Percentiles rank a stretch among this genome's conserved stretches.
phyloP scores from a whole-genome alignment of 2,329 filamentous ascomycete species.

The Neocatenulostroma microsporum region DNA sequence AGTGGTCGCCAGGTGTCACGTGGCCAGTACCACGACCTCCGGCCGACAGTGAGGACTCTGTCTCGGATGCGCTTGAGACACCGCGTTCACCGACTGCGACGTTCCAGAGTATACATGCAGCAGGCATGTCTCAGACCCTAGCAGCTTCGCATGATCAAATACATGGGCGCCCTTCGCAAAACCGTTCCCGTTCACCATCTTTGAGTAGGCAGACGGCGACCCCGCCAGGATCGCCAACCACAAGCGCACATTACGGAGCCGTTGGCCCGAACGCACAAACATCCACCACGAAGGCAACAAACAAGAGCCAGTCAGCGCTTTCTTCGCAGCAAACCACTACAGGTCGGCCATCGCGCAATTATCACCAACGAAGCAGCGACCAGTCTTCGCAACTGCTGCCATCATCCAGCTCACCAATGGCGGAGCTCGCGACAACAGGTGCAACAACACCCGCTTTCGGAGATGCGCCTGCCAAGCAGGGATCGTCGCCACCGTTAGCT shows the following conservation, averaged over 20 bases:
- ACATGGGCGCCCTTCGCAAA: too few relatives aligned
- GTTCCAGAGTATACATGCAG: background rate
- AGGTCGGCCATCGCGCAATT: background rate
- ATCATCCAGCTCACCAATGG: constrained; percentile 1
- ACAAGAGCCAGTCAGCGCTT: too few relatives aligned
- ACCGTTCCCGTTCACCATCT: too few relatives aligned
- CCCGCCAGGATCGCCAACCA: too few relatives aligned
- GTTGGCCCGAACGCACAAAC: background rate
- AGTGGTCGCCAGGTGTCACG: constrained; percentile 8
- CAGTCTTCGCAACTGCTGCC: too few relatives aligned
- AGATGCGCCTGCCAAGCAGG: too few relatives aligned
- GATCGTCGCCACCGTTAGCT: background rate
- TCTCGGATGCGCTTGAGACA: background rate
- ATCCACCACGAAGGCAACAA: constrained; percentile 1
- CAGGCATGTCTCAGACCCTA: constrained; percentile 1
- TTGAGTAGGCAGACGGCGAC: too few relatives aligned
- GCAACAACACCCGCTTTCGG: constrained; percentile 1
- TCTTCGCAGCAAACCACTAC: background rate
- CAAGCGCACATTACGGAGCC: background rate
- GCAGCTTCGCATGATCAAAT: background rate
- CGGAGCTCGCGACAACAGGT: background rate
- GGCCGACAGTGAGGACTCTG: background rate
- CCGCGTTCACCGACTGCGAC: too few relatives aligned
- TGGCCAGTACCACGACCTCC: background rate
- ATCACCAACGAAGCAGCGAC: constrained; percentile 1